Conservation (phyloP, 2,329 filamentous ascomycete genomes). For the Lojkania enalia region DNA sequence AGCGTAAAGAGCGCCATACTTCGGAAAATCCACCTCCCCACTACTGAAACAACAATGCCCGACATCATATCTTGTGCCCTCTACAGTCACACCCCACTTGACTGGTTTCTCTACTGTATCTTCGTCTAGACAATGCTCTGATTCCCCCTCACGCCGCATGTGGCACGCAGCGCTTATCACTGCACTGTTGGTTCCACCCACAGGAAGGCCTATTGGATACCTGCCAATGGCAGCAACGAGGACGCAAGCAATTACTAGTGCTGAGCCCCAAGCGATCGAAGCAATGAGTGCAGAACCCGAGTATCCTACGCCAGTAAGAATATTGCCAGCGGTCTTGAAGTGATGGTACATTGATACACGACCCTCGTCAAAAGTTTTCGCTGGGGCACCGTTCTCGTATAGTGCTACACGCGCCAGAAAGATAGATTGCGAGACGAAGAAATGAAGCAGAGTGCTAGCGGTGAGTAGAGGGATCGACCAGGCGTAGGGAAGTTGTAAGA, state of each 20-base stretch:
- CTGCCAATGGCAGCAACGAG: slow-evolving; percentile 3
- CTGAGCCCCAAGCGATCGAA: slow-evolving; percentile 5
- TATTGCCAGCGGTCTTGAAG: not conserved
- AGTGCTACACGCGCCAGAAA: slow-evolving; percentile 44
- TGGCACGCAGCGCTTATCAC: slow-evolving; percentile 16
- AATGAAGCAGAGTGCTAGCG: slow-evolving; percentile 44
- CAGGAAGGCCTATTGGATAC: slow-evolving; percentile 4
- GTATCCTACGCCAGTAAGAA: slow-evolving; percentile 10
- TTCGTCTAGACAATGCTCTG: not conserved
- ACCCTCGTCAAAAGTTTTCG: slow-evolving; percentile 2
- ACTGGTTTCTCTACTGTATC: slow-evolving; percentile 2
- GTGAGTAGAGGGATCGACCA: slow-evolving; percentile 44
- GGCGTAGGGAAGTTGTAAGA: slow-evolving; percentile 46
- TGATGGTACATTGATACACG: slow-evolving; percentile 1
- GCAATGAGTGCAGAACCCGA: slow-evolving; percentile 6
- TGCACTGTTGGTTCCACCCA: slow-evolving; percentile 14
- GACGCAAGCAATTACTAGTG: slow-evolving; percentile 1
- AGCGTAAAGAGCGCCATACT: slow-evolving; percentile 9
- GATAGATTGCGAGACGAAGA: slow-evolving; percentile 49
- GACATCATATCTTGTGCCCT: not conserved
- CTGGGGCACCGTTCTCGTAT: slow-evolving; percentile 5
- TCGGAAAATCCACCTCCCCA: slow-evolving; percentile 7
- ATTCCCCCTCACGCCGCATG: slow-evolving; percentile 1
- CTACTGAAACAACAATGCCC: slow-evolving; percentile 15
- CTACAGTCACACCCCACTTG: slow-evolving; percentile 12